Conservation (phyloP, 345 rosid species). For the Turritis glabra region DNA sequence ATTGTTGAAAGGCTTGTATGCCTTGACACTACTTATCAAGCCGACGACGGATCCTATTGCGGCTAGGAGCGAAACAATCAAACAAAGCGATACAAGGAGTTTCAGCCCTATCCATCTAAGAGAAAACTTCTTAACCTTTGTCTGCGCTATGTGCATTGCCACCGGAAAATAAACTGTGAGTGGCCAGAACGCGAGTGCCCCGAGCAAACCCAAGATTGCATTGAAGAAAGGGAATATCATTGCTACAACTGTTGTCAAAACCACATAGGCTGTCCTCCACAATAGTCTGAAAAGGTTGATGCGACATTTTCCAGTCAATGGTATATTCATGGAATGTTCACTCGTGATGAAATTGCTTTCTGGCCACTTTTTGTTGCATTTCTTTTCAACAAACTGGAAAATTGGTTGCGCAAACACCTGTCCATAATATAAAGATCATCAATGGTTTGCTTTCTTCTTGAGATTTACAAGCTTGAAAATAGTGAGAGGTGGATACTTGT, state of each 20-base stretch:
- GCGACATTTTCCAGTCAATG: constrained; percentile 43
- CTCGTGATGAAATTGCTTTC: constrained; percentile 53
- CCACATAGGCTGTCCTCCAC: constrained; percentile 71
- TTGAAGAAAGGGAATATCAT: constrained; percentile 89
- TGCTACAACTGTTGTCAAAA: constrained; percentile 55
- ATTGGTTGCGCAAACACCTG: constrained; percentile 81
- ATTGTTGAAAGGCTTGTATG: constrained; percentile 63
- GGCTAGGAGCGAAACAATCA: constrained; percentile 59
- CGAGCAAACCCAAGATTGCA: constrained; percentile 67
- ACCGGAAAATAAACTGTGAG: constrained; percentile 76
- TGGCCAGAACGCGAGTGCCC: constrained; percentile 78
- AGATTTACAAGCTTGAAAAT: not conserved
- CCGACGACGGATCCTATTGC: constrained; percentile 72
- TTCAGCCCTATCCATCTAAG: constrained; percentile 64
- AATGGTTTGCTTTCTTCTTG: not conserved
- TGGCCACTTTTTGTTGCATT: constrained; percentile 53
- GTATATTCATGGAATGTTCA: constrained; percentile 47
- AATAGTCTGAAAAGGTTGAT: constrained; percentile 61
- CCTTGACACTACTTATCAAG: constrained; percentile 49
- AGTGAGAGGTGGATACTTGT: not conserved
- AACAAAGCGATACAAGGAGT: constrained; percentile 50
- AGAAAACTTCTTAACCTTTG: constrained; percentile 47
- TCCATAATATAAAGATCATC: not conserved
- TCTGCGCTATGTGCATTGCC: constrained; percentile 70
- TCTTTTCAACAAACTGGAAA: constrained; percentile 59